phyloP scores from a whole-genome alignment of 352 stramenopile species.

The Phytophthora rubi region DNA sequence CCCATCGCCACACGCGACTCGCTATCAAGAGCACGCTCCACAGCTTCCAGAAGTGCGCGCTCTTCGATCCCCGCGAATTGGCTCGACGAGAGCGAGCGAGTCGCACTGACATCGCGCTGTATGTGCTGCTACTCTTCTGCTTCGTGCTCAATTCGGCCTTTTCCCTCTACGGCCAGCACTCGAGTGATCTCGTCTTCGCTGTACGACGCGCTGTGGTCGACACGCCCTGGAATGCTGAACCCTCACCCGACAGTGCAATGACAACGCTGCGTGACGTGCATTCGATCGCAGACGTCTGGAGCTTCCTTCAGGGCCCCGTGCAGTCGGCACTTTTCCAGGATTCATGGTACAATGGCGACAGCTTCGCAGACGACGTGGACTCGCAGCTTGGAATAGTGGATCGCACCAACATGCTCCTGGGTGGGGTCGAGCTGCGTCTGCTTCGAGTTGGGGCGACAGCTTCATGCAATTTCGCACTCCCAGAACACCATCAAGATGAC shows the following conservation, averaged over 20 bases:
- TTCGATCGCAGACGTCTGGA: slow-evolving; percentile 59
- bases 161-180: slow-evolving; percentile 49
- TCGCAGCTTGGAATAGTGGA: slow-evolving; percentile 60
- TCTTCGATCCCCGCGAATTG: slow-evolving; percentile 63
- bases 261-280: slow-evolving; percentile 44
- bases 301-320: slow-evolving; percentile 52
- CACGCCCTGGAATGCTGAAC: slow-evolving; percentile 20
- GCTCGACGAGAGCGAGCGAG: slow-evolving; percentile 50
- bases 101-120: slow-evolving; percentile 46
- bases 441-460: slow-evolving; percentile 47
- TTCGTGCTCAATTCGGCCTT: slow-evolving; percentile 57
- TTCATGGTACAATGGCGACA: slow-evolving; percentile 66
- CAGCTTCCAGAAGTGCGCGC: slow-evolving; percentile 72
- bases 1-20: slow-evolving; percentile 70
- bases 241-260: background rate
- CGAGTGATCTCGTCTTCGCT: slow-evolving; percentile 45
- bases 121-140: slow-evolving; percentile 51
- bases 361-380: slow-evolving; percentile 51
- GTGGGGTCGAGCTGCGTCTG: slow-evolving; percentile 59
- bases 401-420: slow-evolving; percentile 60
- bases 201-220: slow-evolving; percentile 36
- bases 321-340: slow-evolving; percentile 54
- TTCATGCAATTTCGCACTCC: slow-evolving; percentile 21
- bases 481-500: slow-evolving; percentile 4
- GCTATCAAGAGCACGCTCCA: slow-evolving; percentile 70